phyloP scores from a whole-genome alignment of 495 filamentous ascomycete genomes.

The Rostrohypoxylon terebratum region DNA sequence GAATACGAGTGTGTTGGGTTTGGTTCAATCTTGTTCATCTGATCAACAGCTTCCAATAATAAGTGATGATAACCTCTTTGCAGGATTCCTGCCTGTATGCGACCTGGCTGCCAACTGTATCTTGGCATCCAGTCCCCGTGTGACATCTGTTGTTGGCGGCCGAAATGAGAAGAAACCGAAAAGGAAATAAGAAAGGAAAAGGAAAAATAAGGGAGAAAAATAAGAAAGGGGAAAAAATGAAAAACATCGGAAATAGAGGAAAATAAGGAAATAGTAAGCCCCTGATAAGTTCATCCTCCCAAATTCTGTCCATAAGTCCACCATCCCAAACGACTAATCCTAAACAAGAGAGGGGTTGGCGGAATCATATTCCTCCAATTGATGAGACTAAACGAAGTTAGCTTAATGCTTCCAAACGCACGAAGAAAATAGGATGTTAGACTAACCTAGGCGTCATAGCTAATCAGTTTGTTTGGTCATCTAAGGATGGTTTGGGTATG shows the following conservation, averaged over 20 bases:
- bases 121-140: too few species aligned
- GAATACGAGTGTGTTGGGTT: too few species aligned
- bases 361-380: background rate
- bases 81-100: too few species aligned
- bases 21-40: too few species aligned
- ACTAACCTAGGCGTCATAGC: background rate
- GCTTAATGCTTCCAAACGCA: background rate
- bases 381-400: background rate
- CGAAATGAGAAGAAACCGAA: background rate
- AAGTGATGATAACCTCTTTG: too few species aligned
- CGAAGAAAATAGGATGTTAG: background rate
- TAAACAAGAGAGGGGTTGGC: background rate
- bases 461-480: background rate
- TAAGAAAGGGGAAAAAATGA: background rate
- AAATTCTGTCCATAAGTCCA: background rate
- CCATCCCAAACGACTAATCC: background rate
- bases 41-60: too few species aligned
- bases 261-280: background rate
- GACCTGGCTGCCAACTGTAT: too few species aligned
- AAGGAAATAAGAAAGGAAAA: background rate
- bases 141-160: background rate
- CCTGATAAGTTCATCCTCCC: background rate
- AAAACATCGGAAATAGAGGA: background rate
- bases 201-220: background rate
- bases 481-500: background rate